Evolutionary conservation across 2,329 filamentous ascomycete genomes (phyloP).

Genomic region (Beauveria asiatica): DNA sequence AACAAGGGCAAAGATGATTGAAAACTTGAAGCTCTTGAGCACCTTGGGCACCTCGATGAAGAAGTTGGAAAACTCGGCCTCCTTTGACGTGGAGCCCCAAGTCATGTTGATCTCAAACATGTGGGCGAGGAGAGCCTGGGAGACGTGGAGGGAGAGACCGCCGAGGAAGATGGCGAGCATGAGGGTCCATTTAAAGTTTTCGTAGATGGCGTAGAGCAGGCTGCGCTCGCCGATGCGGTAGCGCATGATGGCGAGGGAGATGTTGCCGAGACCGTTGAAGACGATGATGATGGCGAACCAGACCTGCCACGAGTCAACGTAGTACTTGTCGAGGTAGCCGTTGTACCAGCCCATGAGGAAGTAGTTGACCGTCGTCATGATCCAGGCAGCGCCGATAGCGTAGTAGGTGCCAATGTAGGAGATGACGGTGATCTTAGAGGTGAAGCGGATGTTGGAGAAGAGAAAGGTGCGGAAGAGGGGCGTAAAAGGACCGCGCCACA

Average conservation of each 20-base stretch:
- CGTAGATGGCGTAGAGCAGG: slow-evolving; percentile 31
- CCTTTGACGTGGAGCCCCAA: slow-evolving; percentile 50
- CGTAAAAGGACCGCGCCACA: slow-evolving; percentile 54
- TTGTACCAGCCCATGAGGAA: slow-evolving; percentile 65
- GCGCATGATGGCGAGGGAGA: slow-evolving; percentile 52
- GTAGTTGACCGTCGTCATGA: slow-evolving; percentile 62
- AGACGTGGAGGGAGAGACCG: slow-evolving; percentile 34
- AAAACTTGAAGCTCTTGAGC: slow-evolving; percentile 69
- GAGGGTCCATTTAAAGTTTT: slow-evolving; percentile 55
- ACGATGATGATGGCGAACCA: slow-evolving; percentile 55
- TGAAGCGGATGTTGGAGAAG: slow-evolving; percentile 50
- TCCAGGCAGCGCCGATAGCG: slow-evolving; percentile 58
- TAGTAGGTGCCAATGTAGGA: slow-evolving; percentile 66
- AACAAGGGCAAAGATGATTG: slow-evolving; percentile 52
- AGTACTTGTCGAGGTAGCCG: slow-evolving; percentile 57
- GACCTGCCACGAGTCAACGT: slow-evolving; percentile 57
- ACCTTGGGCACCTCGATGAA: slow-evolving; percentile 56
- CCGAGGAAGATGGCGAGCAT: slow-evolving; percentile 40
- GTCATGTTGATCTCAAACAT: slow-evolving; percentile 35
- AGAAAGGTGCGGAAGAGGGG: slow-evolving; percentile 54
- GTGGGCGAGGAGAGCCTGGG: slow-evolving; percentile 32
- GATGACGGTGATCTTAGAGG: slow-evolving; percentile 63
- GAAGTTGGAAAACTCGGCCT: slow-evolving; percentile 51
- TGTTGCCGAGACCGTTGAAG: slow-evolving; percentile 53
- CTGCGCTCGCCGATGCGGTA: slow-evolving; percentile 50